Conservation (phyloP, 805 yeast genomes). For the Sporopachydermia lactativora region DNA sequence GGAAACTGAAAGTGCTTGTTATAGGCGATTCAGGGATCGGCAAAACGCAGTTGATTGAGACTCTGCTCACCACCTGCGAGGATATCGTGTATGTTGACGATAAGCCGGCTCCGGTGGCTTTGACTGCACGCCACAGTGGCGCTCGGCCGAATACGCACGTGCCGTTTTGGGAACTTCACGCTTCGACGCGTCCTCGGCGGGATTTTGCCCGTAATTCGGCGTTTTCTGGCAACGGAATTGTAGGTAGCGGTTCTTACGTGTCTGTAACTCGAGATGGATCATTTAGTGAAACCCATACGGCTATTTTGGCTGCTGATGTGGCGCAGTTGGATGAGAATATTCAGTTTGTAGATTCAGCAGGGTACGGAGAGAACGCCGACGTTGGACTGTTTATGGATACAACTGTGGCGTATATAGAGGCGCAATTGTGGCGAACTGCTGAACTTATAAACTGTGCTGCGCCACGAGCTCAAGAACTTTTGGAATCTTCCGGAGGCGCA, state of each 20-base stretch:
- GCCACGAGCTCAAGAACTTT: conserved; percentile 8
- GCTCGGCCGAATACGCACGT: conserved; percentile 4
- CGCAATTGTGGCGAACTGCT: conserved; percentile 11
- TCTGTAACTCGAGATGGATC: neutral
- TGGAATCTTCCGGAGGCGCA: conserved; percentile 11
- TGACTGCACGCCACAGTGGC: conserved; percentile 2
- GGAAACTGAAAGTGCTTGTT: conserved; percentile 31
- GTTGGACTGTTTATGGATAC: conserved; percentile 9
- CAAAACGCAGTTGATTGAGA: conserved; percentile 71
- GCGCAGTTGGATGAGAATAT: conserved; percentile 11
- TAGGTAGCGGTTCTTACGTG: conserved; percentile 2
- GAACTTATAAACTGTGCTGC: conserved; percentile 10
- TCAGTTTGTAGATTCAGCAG: conserved; percentile 12
- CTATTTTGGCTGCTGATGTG: conserved; percentile 9
- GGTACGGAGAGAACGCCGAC: conserved; percentile 10
- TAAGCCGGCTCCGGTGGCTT: conserved; percentile 4
- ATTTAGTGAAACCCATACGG: conserved; percentile 7
- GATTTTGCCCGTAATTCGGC: conserved; percentile 7
- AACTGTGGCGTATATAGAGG: conserved; percentile 12
- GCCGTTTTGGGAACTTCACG: conserved; percentile 8
- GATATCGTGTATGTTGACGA: conserved; percentile 14
- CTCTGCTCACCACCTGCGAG: conserved; percentile 53
- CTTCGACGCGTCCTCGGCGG: conserved; percentile 14
- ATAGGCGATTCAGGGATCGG: conserved; percentile 87
- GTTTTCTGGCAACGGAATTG: conserved; percentile 2